These are phyloP conservation scores for Picocystis salinarum DNA, from an alignment of 139 green algal species.

Conservation along the genomic window DNA sequence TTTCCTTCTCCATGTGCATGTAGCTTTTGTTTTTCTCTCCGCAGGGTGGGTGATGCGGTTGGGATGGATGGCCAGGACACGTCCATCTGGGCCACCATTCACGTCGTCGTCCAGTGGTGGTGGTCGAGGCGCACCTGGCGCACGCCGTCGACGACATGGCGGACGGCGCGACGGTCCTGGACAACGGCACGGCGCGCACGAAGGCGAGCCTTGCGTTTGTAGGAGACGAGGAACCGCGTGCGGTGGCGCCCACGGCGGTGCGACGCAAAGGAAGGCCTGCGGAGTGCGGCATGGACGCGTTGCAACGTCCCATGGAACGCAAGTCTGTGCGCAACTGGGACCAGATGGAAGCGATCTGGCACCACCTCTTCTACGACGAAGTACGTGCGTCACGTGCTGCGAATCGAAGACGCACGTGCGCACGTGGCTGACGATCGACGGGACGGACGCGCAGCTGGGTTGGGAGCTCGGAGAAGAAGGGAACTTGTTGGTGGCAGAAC, in stretches of 20 bases:
- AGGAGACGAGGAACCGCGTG: not conserved
- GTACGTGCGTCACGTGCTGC: too few relatives aligned
- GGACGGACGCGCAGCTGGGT: conserved; percentile 3
- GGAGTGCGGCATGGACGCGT: not conserved
- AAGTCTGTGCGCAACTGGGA: conserved; percentile 1
- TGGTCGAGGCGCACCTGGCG: too few relatives aligned
- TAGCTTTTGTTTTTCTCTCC: too few relatives aligned
- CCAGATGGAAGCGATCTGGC: conserved; percentile 4
- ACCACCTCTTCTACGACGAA: conserved; percentile 6
- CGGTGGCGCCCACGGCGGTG: conserved; percentile 2
- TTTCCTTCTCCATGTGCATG: too few relatives aligned
- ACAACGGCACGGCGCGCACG: conserved; percentile 2
- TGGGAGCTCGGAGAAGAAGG: conserved; percentile 6
- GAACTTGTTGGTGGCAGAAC: conserved; percentile 3
- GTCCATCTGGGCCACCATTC: too few relatives aligned
- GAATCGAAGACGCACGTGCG: too few relatives aligned
- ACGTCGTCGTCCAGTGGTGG: too few relatives aligned
- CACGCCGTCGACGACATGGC: conserved; percentile 4
- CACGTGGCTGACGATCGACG: too few relatives aligned
- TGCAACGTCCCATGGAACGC: conserved; percentile 2
- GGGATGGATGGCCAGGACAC: too few relatives aligned
- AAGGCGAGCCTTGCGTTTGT: conserved; percentile 4
- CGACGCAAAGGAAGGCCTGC: not conserved
- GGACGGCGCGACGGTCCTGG: conserved; percentile 1
- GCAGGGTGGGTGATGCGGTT: too few relatives aligned